These are phyloP conservation scores for Blastomyces gilchristii DNA, from an alignment of 2,329 filamentous ascomycete species.

Conservation along the genomic window DNA sequence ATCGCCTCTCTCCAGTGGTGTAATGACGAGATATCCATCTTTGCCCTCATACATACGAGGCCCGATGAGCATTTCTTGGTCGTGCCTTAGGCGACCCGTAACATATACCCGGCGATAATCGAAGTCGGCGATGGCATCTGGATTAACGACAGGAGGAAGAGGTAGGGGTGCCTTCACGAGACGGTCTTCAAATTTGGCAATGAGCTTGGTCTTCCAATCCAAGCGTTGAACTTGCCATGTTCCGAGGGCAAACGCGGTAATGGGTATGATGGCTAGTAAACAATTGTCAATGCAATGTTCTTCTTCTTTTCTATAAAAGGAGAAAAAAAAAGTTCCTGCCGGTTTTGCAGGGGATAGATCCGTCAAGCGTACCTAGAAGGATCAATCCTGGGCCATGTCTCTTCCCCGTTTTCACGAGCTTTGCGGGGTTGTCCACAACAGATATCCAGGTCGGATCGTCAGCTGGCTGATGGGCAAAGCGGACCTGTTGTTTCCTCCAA, in stretches of 20 bases:
- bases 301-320: too few relatives aligned
- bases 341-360: not conserved
- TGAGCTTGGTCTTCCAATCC: slow-evolving; percentile 84
- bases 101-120: slow-evolving; percentile 80
- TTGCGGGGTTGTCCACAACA: slow-evolving; percentile 74
- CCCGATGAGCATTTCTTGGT: slow-evolving; percentile 92
- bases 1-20: slow-evolving; percentile 65
- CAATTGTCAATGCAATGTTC: too few relatives aligned
- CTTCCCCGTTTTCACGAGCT: slow-evolving; percentile 63
- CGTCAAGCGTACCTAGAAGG: slow-evolving; percentile 51
- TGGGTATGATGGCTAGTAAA: slow-evolving; percentile 61
- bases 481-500: slow-evolving; percentile 27
- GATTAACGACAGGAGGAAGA: slow-evolving; percentile 72
- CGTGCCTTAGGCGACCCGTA: slow-evolving; percentile 65
- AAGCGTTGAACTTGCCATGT: slow-evolving; percentile 94
- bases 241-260: slow-evolving; percentile 81
- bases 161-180: slow-evolving; percentile 77
- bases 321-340: not conserved
- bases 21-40: slow-evolving; percentile 84
- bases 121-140: slow-evolving; percentile 72
- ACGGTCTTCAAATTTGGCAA: slow-evolving; percentile 86
- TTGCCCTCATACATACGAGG: slow-evolving; percentile 81
- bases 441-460: slow-evolving; percentile 75
- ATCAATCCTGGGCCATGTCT: slow-evolving; percentile 72
- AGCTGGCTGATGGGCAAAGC: slow-evolving; percentile 44